Conservation (phyloP, 805 yeast genomes). For the Sugiyamaella marilandica region DNA sequence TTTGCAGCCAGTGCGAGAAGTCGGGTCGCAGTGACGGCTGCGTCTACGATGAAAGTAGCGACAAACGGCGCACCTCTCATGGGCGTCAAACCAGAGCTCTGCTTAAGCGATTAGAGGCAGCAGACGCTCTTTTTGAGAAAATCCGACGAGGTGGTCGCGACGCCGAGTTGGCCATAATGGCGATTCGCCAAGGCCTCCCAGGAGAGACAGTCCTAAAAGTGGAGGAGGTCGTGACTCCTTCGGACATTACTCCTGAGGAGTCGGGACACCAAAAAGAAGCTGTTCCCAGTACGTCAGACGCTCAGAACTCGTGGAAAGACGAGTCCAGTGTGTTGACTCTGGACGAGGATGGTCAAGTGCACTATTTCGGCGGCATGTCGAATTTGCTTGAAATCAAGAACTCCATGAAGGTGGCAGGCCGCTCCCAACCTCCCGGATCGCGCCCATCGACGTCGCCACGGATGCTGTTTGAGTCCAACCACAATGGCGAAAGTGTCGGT, state of each 20-base stretch:
- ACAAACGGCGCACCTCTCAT: conserved; percentile 16
- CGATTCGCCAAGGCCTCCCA: conserved; percentile 9
- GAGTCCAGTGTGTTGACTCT: conserved; percentile 9
- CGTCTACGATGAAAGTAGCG: conserved; percentile 14
- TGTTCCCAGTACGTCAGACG: background rate
- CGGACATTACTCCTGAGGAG: conserved; percentile 2
- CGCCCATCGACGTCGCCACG: conserved; percentile 1
- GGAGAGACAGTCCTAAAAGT: background rate
- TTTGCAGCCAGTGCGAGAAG: conserved; percentile 14
- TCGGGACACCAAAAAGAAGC: conserved; percentile 5
- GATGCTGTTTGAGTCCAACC: conserved; percentile 1
- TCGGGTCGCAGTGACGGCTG: conserved; percentile 11
- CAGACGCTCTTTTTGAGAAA: conserved; percentile 11
- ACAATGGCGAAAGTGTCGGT: background rate
- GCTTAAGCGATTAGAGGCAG: conserved; percentile 4
- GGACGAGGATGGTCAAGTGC: conserved; percentile 20
- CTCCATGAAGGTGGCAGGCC: conserved; percentile 8
- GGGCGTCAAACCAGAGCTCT: conserved; percentile 13
- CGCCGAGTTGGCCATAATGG: conserved; percentile 11
- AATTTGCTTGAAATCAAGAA: conserved; percentile 12
- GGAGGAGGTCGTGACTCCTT: background rate
- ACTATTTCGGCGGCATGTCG: conserved; percentile 22
- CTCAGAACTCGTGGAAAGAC: conserved; percentile 12
- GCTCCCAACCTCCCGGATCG: conserved; percentile 1
- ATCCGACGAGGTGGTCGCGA: conserved; percentile 16